A percentile compares a stretch with the other conserved stretches of the same genome.
phyloP scores from a whole-genome alignment of 2,329 filamentous ascomycete species.

The Calonectria fujianensis region DNA sequence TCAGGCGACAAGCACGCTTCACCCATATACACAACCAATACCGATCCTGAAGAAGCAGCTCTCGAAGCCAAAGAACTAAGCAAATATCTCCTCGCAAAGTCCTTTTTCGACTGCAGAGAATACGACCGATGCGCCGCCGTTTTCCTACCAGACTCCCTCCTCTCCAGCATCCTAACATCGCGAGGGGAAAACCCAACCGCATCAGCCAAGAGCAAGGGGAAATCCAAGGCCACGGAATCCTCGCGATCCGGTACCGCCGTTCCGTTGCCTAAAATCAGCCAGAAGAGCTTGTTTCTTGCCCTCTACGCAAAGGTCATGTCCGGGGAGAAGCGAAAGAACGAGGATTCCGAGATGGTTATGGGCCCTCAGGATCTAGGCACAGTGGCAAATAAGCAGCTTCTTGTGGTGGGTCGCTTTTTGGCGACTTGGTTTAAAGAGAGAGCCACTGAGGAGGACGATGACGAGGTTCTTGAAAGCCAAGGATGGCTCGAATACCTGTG shows the following conservation, averaged over 20 bases:
- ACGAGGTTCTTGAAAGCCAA: slow-evolving; percentile 79
- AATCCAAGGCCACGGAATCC: slow-evolving; percentile 62
- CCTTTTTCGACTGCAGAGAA: slow-evolving; percentile 95
- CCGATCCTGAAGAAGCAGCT: slow-evolving; percentile 82
- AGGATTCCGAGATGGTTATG: slow-evolving; percentile 97
- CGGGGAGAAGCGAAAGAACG: slow-evolving; percentile 96
- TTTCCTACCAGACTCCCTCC: slow-evolving; percentile 87
- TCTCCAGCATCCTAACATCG: slow-evolving; percentile 78
- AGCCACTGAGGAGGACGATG: slow-evolving; percentile 74
- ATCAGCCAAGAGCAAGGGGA: slow-evolving; percentile 76
- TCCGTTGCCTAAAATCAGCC: slow-evolving; percentile 79
- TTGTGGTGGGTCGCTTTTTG: slow-evolving; percentile 83
- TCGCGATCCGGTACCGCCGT: slow-evolving; percentile 50
- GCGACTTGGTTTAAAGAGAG: slow-evolving; percentile 87
- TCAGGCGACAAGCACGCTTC: slow-evolving; percentile 64
- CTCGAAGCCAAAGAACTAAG: slow-evolving; percentile 87
- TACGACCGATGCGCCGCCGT: slow-evolving; percentile 94
- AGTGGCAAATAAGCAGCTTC: slow-evolving; percentile 89
- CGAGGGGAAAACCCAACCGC: slow-evolving; percentile 62
- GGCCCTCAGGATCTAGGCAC: slow-evolving; percentile 92
- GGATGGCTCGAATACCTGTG: slow-evolving; percentile 94
- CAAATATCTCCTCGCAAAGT: slow-evolving; percentile 92
- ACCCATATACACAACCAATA: slow-evolving; percentile 72
- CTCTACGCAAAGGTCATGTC: slow-evolving; percentile 95
- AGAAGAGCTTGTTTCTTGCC: slow-evolving; percentile 93